Evolutionary conservation across 23 red algal genomes (phyloP).

Genomic region (Gracilaria vermiculophylla): DNA sequence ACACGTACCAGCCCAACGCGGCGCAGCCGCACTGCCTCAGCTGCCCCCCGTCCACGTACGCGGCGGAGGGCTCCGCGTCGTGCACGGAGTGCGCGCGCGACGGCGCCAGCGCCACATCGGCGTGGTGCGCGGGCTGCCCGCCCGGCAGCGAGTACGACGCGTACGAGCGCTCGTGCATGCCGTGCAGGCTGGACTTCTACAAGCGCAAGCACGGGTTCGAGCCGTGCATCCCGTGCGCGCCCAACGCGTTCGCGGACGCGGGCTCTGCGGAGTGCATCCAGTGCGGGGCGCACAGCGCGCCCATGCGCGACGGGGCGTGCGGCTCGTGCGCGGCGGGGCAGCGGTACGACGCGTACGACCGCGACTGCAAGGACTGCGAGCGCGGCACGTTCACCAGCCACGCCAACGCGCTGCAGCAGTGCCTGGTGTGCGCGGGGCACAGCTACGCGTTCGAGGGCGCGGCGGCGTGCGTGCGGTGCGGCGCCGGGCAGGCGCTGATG

Average conservation of each 20-base stretch:
- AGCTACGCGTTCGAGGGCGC: slow-evolving; percentile 7
- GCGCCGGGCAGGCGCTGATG: slow-evolving; percentile 2
- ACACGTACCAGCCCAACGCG: slow-evolving; percentile 11
- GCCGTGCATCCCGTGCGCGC: slow-evolving; percentile 11
- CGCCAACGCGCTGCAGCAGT: background rate
- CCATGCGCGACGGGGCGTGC: slow-evolving; percentile 5
- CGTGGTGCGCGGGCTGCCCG: background rate
- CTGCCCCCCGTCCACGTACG: background rate
- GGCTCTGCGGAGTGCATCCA: background rate
- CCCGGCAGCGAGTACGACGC: slow-evolving; percentile 4
- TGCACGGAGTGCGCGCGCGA: background rate
- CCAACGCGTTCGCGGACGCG: background rate
- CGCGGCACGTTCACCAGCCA: slow-evolving; percentile 1
- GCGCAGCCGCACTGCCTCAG: background rate
- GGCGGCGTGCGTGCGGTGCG: background rate
- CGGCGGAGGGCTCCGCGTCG: background rate
- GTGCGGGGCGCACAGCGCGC: background rate
- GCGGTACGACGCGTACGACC: background rate
- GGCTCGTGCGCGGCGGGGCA: slow-evolving; percentile 1
- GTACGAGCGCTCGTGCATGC: background rate
- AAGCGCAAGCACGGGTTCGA: background rate
- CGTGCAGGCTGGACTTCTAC: background rate
- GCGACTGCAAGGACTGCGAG: background rate
- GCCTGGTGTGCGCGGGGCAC: background rate
- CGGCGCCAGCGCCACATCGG: background rate